A percentile compares a stretch with the other conserved stretches of the same genome.
phyloP scores from a whole-genome alignment of 352 stramenopile species.

The Pythium apleroticum region DNA sequence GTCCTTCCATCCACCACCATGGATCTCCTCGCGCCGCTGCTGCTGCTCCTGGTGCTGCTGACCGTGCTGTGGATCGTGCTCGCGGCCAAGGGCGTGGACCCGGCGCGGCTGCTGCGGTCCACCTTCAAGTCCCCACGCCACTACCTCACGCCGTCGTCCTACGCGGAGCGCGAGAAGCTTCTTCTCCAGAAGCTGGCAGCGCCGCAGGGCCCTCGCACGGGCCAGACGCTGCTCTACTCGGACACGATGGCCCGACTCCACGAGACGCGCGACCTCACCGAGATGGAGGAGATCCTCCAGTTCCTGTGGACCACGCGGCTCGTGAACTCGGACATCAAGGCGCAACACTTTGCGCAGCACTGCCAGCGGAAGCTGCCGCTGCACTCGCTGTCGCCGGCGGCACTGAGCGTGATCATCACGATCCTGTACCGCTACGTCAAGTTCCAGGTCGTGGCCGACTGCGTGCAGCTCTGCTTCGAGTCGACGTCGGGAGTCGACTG shows the following conservation, averaged over 20 bases:
- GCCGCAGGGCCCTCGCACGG: slow-evolving; percentile 31
- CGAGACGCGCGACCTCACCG: slow-evolving; percentile 33
- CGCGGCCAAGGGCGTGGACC: slow-evolving; percentile 58
- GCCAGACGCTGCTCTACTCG: slow-evolving; percentile 66
- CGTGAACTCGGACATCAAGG: slow-evolving; percentile 72
- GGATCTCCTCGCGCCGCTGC: slow-evolving; percentile 41
- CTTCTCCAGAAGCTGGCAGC: slow-evolving; percentile 32
- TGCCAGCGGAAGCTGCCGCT: slow-evolving; percentile 44
- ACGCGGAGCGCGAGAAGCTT: slow-evolving; percentile 53
- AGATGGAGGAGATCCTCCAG: slow-evolving; percentile 66
- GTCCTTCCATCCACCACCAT: slow-evolving; percentile 20
- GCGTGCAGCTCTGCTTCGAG: slow-evolving; percentile 61
- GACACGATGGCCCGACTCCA: slow-evolving; percentile 58
- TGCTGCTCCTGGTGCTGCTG: slow-evolving; percentile 48
- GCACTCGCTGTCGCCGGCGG: slow-evolving; percentile 32
- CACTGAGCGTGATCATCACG: slow-evolving; percentile 52
- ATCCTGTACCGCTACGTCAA: slow-evolving; percentile 56
- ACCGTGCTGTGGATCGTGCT: slow-evolving; percentile 40
- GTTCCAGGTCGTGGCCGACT: slow-evolving; percentile 46
- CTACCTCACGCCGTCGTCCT: slow-evolving; percentile 41
- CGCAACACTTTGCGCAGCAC: slow-evolving; percentile 71
- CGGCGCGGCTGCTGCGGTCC: slow-evolving; percentile 59
- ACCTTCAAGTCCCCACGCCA: slow-evolving; percentile 52
- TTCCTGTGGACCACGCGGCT: slow-evolving; percentile 51
- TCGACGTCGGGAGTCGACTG: slow-evolving; percentile 38